Evolutionary conservation across 352 stramenopile species (phyloP), one percentile per base, ranked within the genome.

Genomic region (Pythium aristosporum): DNA sequence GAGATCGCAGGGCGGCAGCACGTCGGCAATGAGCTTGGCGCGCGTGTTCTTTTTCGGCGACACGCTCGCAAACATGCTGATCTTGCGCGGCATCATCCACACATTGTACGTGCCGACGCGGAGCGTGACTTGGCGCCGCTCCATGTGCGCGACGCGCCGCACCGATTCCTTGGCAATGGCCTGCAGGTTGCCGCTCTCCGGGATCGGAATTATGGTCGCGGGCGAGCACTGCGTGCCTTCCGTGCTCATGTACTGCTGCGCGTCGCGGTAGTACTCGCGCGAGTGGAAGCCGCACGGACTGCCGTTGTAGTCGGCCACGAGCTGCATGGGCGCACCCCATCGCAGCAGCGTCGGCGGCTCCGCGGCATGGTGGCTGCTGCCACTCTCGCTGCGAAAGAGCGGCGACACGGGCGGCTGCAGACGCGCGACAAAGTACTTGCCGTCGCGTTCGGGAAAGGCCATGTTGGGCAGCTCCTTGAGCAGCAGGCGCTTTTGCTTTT

Each of bases 21-120:
- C 46, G 20, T 91, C 82, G 3, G 80, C 75, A 34, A 92, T 92
- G 28, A 91, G 69, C 32, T 80, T 74, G 53, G 84, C 81, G 36
- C 84, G 78, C 21, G 81, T 92, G 65, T 91, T 92, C 64, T 92
- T 92, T 65, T 84, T 82, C 2, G 82, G 80, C 0, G 78, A 90
- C 32, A 84, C 74, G 49, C 64, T 82, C 43, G 80, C 88, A 61
- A 92, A 92, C 39, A 74, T 77, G 42, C 76, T 89, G 41, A 92
- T 76, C 54, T 89, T 91, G 47, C 80, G 81, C 9, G 83, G 84
- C 77, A 92, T 77, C 84, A 92, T 92, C 84, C 84, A 92, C 15
- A 92, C 80, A 57, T 91, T 92, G 73, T 91, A 92, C 13, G 81
- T 92, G 28, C 81, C 84, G 8, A 92, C 70, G 28, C 67, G 80